These are phyloP conservation scores for Claviceps africana DNA, from an alignment of 2,329 filamentous ascomycete species.

Conservation along the genomic window DNA sequence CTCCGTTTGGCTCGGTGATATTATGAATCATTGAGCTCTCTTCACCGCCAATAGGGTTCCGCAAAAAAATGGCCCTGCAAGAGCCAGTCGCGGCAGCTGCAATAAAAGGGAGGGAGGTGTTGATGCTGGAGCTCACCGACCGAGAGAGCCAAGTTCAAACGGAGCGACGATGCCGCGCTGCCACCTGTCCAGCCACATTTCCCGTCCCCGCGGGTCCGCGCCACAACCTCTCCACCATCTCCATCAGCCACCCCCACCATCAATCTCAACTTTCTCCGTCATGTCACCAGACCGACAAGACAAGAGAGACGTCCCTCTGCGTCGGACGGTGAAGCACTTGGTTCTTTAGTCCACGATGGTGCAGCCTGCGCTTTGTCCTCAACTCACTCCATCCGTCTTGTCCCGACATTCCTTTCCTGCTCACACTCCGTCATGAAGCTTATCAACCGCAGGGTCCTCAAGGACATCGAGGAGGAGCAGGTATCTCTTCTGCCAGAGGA, in stretches of 20 bases:
- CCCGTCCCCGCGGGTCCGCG: neutral
- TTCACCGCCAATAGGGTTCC: neutral
- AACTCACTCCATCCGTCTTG: neutral
- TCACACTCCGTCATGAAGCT: constrained; percentile 24
- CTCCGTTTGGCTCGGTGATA: neutral
- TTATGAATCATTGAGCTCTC: neutral
- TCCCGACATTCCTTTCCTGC: neutral
- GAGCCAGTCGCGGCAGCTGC: neutral
- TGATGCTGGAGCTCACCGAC: neutral
- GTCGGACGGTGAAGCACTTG: neutral
- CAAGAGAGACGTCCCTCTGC: neutral
- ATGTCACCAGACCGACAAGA: neutral
- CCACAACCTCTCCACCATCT: neutral
- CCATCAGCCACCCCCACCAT: constrained; percentile 7
- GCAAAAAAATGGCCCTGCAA: neutral
- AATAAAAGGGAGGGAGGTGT: neutral
- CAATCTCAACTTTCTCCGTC: neutral
- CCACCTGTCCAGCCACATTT: neutral
- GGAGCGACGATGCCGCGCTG: neutral
- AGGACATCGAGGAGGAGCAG: constrained; percentile 25
- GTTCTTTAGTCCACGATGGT: neutral
- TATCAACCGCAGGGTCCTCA: constrained; percentile 22
- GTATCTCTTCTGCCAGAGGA: constrained; percentile 30
- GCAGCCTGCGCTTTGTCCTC: neutral
- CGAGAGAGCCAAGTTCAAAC: no score